Base-by-base conservation (phyloP, 768 basidiomycete species). In the Termitomyces titanicus region DNA sequence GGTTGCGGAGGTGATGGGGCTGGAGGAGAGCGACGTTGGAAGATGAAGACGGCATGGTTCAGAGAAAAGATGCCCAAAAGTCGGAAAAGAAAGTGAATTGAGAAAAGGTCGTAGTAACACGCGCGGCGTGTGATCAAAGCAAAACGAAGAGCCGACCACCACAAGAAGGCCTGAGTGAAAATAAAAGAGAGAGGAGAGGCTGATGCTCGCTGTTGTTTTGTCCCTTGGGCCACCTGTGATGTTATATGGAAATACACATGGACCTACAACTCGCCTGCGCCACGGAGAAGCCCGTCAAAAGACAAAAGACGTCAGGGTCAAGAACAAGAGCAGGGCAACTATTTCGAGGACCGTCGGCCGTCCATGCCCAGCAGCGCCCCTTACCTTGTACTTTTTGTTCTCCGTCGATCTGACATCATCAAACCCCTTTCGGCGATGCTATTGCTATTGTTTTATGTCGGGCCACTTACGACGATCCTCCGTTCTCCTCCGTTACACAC, bases 251-350 rank as follows among this genome's bases (percentile, higher is more conserved):
- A 55, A 48, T 24, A 47, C 43, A 58, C 46, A 38, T 66, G 70
- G 70, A 71, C 72, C 68, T 68, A 73, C 71, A 71, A 64, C n/a
- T 17, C n/a, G 6, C 38, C 31, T 54, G 45, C 57, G 59, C 53
- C 49, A 60, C 53, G 43, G 46, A 52, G 51, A 58, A 59, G 35
- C 43, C 43, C 52, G 47, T 18, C 45, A 54, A 59, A 55, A 62
- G 53, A 65, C 63, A 66, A 66, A 66, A 67, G 61, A 59, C 53
- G 44, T 2, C 31, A 27, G 27, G 24, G 38, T 44, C 40, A 53
- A 63, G 60, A 61, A 63, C 62, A 63, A 63, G 58, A 54, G 25
- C 47, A 29, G 22, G 35, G 17, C 47, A 24, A 22, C 35, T 1
- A 18, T 38, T 46, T 24, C 31, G 24, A 22, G 37, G 13, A 9